These are phyloP conservation scores for Agrocybe chaxingu DNA, from an alignment of 768 basidiomycete species.

Conservation along the genomic window DNA sequence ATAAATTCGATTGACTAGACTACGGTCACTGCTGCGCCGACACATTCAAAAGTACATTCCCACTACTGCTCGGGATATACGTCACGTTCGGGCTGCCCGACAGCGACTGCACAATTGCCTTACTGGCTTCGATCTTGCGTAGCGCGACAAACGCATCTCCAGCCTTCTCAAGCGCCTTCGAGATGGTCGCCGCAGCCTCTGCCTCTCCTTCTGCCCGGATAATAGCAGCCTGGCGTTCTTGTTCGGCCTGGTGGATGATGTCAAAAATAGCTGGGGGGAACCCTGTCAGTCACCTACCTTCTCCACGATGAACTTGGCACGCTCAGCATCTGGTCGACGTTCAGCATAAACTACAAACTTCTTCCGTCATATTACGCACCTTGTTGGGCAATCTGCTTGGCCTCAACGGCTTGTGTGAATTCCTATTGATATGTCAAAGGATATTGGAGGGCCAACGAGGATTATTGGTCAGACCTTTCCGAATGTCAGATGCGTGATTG, in stretches of 20 bases:
- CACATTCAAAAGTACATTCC: conserved; percentile 82
- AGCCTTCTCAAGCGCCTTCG: conserved; percentile 85
- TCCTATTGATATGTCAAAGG: conserved; percentile 46
- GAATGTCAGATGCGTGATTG: conserved; percentile 88
- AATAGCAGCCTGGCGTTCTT: conserved; percentile 97
- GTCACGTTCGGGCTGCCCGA: conserved; percentile 79
- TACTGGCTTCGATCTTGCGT: conserved; percentile 95
- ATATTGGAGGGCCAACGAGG: background rate
- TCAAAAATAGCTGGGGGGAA: conserved; percentile 3
- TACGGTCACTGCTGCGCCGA: conserved; percentile 49
- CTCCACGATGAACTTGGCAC: conserved; percentile 98
- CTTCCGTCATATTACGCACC: conserved; percentile 39
- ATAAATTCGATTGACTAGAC: conserved; percentile 16
- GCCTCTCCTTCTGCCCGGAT: conserved; percentile 99
- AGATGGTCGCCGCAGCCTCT: conserved; percentile 93
- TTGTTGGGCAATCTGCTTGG: conserved; percentile 99
- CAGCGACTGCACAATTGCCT: conserved; percentile 91
- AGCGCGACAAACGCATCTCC: conserved; percentile 95
- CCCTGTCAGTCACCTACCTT: conserved; percentile 51
- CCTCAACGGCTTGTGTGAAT: conserved; percentile 98
- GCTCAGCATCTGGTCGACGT: conserved; percentile 76
- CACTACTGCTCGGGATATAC: conserved; percentile 79
- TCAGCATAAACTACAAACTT: conserved; percentile 2
- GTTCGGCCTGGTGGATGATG: conserved; percentile 71
- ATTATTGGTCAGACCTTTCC: conserved; percentile 57